Evolutionary conservation across 208 protist genomes (phyloP).

Genomic region (Trypanosoma cruzi): DNA sequence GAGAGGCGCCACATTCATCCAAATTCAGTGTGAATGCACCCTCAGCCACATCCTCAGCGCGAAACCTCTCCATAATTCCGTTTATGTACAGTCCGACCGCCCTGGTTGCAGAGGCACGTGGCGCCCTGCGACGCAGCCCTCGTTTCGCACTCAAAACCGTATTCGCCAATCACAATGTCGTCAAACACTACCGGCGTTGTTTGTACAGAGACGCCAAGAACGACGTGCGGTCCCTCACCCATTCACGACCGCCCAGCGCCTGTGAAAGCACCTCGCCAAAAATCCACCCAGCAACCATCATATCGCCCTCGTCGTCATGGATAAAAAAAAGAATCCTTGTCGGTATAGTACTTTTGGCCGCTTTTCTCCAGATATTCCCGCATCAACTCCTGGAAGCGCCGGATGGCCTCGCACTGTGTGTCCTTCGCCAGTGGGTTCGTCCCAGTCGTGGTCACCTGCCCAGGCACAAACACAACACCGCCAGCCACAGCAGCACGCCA

Average conservation of each 20-base stretch:
- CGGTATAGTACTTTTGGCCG: too few species aligned
- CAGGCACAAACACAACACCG: slow-evolving; percentile 4
- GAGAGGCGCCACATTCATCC: not conserved
- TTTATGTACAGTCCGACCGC: slow-evolving; percentile 28
- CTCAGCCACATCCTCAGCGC: not conserved
- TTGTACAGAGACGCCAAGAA: slow-evolving; percentile 26
- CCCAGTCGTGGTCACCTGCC: slow-evolving; percentile 26
- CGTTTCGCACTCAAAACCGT: slow-evolving; percentile 39
- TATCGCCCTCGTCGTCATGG: not conserved
- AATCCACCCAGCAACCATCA: slow-evolving; percentile 16
- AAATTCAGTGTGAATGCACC: not conserved
- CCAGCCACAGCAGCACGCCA: slow-evolving; percentile 2
- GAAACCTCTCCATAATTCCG: slow-evolving; percentile 7
- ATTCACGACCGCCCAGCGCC: too few species aligned
- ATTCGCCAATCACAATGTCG: slow-evolving; percentile 51
- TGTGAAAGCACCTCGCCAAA: too few species aligned
- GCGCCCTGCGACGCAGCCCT: slow-evolving; percentile 5
- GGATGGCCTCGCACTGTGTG: too few species aligned
- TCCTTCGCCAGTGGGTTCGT: slow-evolving; percentile 27
- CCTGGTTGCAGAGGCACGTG: slow-evolving; percentile 28
- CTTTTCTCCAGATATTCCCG: too few species aligned
- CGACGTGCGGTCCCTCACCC: too few species aligned
- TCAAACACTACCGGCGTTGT: slow-evolving; percentile 47
- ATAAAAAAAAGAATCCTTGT: not conserved
- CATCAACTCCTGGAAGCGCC: too few species aligned